Percentiles rank a stretch among this genome's conserved stretches.
Evolutionary conservation across 169 alveolate species (phyloP).

Genomic region (Babesia ovata): DNA sequence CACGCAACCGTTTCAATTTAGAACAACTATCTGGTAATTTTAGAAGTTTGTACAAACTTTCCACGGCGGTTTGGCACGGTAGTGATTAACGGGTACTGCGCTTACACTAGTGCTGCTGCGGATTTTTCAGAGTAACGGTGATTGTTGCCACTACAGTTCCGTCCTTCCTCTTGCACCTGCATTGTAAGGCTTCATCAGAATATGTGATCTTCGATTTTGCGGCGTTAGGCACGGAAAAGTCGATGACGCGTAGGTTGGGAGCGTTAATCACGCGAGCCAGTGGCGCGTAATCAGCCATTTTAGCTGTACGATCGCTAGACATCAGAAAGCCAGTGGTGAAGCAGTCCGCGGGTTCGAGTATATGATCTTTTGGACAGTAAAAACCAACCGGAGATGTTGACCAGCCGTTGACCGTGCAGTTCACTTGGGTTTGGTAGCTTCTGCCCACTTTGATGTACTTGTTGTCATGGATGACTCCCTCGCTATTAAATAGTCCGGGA

Average conservation of each 20-base stretch:
- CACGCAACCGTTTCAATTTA: too few relatives aligned
- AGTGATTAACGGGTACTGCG: too few relatives aligned
- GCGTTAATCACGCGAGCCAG: slow-evolving; percentile 23
- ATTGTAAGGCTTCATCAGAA: slow-evolving; percentile 13
- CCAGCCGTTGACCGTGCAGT: slow-evolving; percentile 34
- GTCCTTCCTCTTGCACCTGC: slow-evolving; percentile 45
- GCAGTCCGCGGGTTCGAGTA: slow-evolving; percentile 15
- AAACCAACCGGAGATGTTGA: slow-evolving; percentile 21
- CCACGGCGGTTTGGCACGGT: too few relatives aligned
- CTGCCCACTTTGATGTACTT: not conserved
- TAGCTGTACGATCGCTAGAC: slow-evolving; percentile 6
- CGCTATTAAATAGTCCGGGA: not conserved
- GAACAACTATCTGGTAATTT: too few relatives aligned
- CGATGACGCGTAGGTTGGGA: slow-evolving; percentile 23
- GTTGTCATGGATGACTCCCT: not conserved
- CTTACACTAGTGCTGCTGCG: not conserved
- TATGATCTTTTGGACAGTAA: slow-evolving; percentile 25
- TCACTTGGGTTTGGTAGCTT: not conserved
- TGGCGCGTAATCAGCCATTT: slow-evolving; percentile 13
- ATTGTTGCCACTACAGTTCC: slow-evolving; percentile 53
- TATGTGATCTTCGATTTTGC: not conserved
- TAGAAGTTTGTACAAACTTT: too few relatives aligned
- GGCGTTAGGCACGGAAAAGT: slow-evolving; percentile 12
- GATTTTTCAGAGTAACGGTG: slow-evolving; percentile 5
- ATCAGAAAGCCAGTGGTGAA: slow-evolving; percentile 4